Conservation (phyloP, 2,329 filamentous ascomycete genomes). For the Leptographium lundbergii region DNA sequence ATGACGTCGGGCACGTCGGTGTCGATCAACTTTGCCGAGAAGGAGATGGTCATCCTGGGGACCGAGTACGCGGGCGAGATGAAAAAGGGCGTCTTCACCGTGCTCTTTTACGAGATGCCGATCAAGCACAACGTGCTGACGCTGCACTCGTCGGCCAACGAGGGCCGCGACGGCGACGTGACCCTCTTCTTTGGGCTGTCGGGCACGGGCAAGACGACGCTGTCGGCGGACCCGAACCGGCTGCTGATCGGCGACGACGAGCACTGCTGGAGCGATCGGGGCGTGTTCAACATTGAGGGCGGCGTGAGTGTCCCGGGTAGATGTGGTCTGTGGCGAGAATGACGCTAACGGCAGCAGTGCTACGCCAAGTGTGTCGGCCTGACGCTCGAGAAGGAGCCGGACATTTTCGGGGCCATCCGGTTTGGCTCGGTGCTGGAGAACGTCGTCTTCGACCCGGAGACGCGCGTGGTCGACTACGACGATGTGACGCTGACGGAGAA, state of each 20-base stretch:
- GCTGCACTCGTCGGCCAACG: slow-evolving; percentile 95
- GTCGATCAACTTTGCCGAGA: slow-evolving; percentile 96
- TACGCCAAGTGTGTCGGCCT: slow-evolving; percentile 98
- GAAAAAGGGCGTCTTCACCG: slow-evolving; percentile 98
- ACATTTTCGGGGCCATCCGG: slow-evolving; percentile 91
- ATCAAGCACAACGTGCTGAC: slow-evolving; percentile 99
- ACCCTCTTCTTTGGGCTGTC: slow-evolving; percentile 99
- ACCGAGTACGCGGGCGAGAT: slow-evolving; percentile 97
- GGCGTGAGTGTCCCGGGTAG: slow-evolving; percentile 28
- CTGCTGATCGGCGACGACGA: slow-evolving; percentile 95
- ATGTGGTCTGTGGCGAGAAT: not conserved
- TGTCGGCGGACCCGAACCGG: slow-evolving; percentile 94
- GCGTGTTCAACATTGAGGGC: slow-evolving; percentile 99
- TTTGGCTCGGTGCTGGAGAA: slow-evolving; percentile 98
- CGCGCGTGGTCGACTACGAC: slow-evolving; percentile 88
- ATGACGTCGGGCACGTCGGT: slow-evolving; percentile 99
- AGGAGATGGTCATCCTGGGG: slow-evolving; percentile 99
- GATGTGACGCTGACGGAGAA: slow-evolving; percentile 94
- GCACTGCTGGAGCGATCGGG: slow-evolving; percentile 97
- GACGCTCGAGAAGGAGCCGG: slow-evolving; percentile 96
- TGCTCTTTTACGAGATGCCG: slow-evolving; percentile 99
- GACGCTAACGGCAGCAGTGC: slow-evolving; percentile 34
- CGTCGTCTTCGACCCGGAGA: slow-evolving; percentile 88
- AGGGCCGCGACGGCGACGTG: slow-evolving; percentile 87
- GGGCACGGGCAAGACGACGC: slow-evolving; percentile 95